A percentile compares a stretch with the other conserved stretches of the same genome.
phyloP scores from a whole-genome alignment of 495 filamentous ascomycete species.

The Aspergillus taichungensis region DNA sequence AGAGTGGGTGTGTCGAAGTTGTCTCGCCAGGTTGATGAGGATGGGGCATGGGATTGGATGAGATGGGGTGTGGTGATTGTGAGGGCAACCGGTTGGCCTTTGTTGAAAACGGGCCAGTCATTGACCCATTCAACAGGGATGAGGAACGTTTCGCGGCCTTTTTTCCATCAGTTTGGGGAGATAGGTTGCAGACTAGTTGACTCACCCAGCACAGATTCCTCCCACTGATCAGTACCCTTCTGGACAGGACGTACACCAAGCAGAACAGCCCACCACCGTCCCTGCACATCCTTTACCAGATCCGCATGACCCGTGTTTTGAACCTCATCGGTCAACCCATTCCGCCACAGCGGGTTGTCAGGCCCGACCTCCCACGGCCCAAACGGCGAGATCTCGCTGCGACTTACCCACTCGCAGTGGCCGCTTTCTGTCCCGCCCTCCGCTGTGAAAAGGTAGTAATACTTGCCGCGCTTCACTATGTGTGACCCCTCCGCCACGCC shows the following conservation, averaged over 20 bases:
- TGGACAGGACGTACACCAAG: conserved; percentile 33
- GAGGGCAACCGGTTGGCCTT: conserved; percentile 32
- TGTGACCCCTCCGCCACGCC: conserved; percentile 56
- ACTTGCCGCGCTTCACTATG: conserved; percentile 53
- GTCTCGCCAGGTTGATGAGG: conserved; percentile 25
- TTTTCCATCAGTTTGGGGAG: too few species aligned
- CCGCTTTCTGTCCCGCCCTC: conserved; percentile 56
- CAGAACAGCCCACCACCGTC: conserved; percentile 38
- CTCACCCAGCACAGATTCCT: conserved; percentile 33
- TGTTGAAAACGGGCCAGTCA: conserved; percentile 42
- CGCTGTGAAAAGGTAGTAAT: conserved; percentile 60
- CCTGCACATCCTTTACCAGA: conserved; percentile 35
- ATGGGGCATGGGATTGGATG: conserved; percentile 12
- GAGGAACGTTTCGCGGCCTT: conserved; percentile 41
- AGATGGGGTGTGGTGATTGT: conserved; percentile 20
- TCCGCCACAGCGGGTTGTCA: conserved; percentile 31
- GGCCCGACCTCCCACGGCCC: conserved; percentile 47
- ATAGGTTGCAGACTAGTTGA: too few species aligned
- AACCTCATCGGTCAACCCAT: conserved; percentile 25
- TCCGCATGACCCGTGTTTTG: conserved; percentile 38
- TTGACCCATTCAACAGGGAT: conserved; percentile 36
- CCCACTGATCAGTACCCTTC: conserved; percentile 17
- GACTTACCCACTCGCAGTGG: conserved; percentile 41
- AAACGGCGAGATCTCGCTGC: conserved; percentile 30
- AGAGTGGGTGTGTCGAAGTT: conserved; percentile 22